Evolutionary conservation across 1,139 yeast genomes (phyloP).

Genomic region (Diutina rugosa): DNA sequence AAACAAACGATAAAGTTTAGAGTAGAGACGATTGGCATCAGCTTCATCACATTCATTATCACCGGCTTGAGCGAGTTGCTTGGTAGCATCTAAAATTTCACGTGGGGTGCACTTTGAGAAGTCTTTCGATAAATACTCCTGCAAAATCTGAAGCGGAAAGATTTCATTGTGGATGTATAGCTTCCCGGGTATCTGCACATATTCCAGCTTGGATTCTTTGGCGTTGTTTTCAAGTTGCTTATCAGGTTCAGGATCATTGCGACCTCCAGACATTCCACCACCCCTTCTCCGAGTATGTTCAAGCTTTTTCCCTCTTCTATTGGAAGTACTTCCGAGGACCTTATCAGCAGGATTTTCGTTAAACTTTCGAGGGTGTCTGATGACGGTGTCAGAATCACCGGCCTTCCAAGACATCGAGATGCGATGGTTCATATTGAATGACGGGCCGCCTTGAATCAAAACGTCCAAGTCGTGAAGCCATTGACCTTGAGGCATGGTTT

Average conservation of each 20-base stretch:
- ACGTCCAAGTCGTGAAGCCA: not conserved
- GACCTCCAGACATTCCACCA: not conserved
- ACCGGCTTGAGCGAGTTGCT: conserved; percentile 9
- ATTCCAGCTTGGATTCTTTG: not conserved
- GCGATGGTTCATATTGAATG: not conserved
- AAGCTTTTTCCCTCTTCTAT: not conserved
- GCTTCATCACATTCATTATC: conserved; percentile 6
- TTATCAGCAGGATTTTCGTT: not conserved
- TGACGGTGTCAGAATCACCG: not conserved
- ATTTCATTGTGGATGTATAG: conserved; percentile 12
- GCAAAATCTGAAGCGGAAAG: conserved; percentile 6
- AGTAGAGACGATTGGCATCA: conserved; percentile 9
- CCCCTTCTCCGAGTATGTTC: not conserved
- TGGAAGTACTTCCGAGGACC: not conserved
- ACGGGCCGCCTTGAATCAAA: not conserved
- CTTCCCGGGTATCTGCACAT: conserved; percentile 12
- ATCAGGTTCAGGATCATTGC: not conserved
- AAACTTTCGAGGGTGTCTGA: not conserved
- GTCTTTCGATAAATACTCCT: conserved; percentile 9
- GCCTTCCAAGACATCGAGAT: not conserved
- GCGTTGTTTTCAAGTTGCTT: not conserved
- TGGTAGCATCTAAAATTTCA: conserved; percentile 5
- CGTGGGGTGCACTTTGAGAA: conserved; percentile 7
- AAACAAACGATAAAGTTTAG: conserved; percentile 7
- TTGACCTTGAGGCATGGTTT: not conserved